These are phyloP conservation scores for Boletus patriciae DNA, from an alignment of 768 basidiomycete species.

Conservation along the genomic window DNA sequence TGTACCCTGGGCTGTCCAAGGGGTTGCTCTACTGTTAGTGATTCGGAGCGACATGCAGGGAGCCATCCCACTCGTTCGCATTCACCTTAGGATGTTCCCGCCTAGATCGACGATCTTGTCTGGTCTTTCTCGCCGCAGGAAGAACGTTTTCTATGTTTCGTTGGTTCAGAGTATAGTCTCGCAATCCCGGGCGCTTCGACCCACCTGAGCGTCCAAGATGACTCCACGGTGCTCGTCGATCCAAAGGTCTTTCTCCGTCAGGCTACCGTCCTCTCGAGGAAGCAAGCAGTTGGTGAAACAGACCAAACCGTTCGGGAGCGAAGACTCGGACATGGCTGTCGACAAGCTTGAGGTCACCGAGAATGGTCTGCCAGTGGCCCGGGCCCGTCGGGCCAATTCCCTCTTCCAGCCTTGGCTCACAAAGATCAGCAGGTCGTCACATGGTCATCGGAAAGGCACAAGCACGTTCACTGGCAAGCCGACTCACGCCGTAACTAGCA, in stretches of 20 bases:
- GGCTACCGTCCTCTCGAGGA: constrained; percentile 74
- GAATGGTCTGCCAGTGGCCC: no score
- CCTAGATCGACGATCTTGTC: constrained; percentile 63
- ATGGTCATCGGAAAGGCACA: constrained; percentile 2
- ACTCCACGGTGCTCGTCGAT: constrained; percentile 72
- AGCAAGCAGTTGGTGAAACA: constrained; percentile 89
- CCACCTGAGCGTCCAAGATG: constrained; percentile 74
- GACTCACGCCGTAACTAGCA: neutral
- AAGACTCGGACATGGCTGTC: constrained; percentile 17
- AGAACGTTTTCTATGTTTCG: constrained; percentile 63
- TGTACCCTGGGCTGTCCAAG: constrained; percentile 67
- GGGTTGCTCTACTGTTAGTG: constrained; percentile 9
- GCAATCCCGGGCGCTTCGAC: constrained; percentile 1
- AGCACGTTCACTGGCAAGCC: no score
- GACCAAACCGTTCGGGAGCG: constrained; percentile 58
- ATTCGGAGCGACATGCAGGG: neutral
- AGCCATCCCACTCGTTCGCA: neutral
- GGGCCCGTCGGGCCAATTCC: neutral
- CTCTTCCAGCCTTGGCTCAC: neutral
- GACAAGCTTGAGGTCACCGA: constrained; percentile 9
- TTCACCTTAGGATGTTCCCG: constrained; percentile 74
- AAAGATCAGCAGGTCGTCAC: constrained; percentile 12
- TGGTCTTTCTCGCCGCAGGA: constrained; percentile 58
- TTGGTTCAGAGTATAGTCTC: constrained; percentile 1
- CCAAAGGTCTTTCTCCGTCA: constrained; percentile 77